Evolutionary conservation across 1,284 basidiomycete species (phyloP).

Genomic region (Moniliella sp.): DNA sequence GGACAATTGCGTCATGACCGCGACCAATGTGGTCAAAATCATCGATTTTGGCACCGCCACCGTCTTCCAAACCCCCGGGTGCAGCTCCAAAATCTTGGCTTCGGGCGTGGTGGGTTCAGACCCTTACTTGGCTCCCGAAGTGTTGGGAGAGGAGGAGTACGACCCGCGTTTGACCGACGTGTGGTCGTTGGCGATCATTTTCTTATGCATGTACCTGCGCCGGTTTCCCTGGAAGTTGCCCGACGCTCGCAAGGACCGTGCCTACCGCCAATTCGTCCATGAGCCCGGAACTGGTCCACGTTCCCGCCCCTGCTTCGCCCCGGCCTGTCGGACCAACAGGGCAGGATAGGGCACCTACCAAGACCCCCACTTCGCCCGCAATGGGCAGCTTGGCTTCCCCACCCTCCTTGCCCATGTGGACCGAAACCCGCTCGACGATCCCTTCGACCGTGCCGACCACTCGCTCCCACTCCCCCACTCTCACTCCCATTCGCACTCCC

Average conservation of each 20-base stretch:
- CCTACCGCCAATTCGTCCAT: constrained; percentile 66
- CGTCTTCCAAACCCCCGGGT: constrained; percentile 95
- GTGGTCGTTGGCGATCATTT: constrained; percentile 94
- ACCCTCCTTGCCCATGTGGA: too few relatives aligned
- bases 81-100: constrained; percentile 40
- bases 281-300: constrained; percentile 63
- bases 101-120: constrained; percentile 88
- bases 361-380: too few relatives aligned
- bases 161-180: constrained; percentile 94
- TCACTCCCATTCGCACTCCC: too few relatives aligned
- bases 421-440: too few relatives aligned
- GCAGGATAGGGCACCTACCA: too few relatives aligned
- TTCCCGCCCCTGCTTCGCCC: not conserved
- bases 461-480: too few relatives aligned
- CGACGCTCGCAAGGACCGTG: constrained; percentile 73
- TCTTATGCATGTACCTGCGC: constrained; percentile 94
- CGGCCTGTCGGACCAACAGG: too few relatives aligned
- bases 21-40: constrained; percentile 78
- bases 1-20: constrained; percentile 97
- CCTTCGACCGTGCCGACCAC: too few relatives aligned
- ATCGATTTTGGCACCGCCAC: constrained; percentile 99
- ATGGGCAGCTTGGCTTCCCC: too few relatives aligned
- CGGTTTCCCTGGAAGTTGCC: constrained; percentile 99
- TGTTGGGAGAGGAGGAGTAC: constrained; percentile 52
- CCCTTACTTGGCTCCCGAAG: constrained; percentile 92